Evolutionary conservation across 2,329 filamentous ascomycete genomes (phyloP), one percentile per base, ranked within the genome.

Genomic region (Aspergillus sp.): DNA sequence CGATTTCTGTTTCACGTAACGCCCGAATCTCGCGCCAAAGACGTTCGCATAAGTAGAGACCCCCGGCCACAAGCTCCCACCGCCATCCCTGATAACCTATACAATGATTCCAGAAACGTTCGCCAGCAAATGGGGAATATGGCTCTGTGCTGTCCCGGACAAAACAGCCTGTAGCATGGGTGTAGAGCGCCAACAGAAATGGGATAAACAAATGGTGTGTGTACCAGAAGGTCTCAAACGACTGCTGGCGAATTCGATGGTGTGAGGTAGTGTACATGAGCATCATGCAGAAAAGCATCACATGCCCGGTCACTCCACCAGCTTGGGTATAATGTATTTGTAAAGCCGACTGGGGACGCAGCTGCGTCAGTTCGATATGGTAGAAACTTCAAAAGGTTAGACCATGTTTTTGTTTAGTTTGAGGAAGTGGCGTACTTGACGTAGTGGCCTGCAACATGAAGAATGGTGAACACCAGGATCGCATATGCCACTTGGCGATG

Each of bases 271-370:
- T 99, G 78, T 96, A 99, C 83, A 99, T 99, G 62, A 99, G 79
- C 62, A 99, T 80, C 95, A 99, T 99, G 83, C 93, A 98, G n/a
- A 99, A 82, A 24, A 98, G 84, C 95, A 99, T 99, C 61, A 97
- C 84, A 75, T 99, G 95, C 6, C 95, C 95, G 2, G 95, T 99
- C 61, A 98, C 89, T 60, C 95, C 95, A 68, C 91, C 93, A 49
- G 92, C 85, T 71, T 96, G 85, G 1, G 85, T 84, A 73, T 96
- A 99, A 75, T 98, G 95, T 62, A 98, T 96, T 70, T 98, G 83
- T 6, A 98, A 76, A 3, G 95, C 95, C 3, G 86, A 85, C 47
- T 90, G 84, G 2, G 89, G 88, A 52, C 95, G 88, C 53, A 97
- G 84, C 72, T 97, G 91, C 0, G 83, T 85, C 66, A 86, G 85